These are phyloP conservation scores for Cladosporium oxysporum DNA, from an alignment of 2,329 filamentous ascomycete genomes.

Conservation along the genomic window DNA sequence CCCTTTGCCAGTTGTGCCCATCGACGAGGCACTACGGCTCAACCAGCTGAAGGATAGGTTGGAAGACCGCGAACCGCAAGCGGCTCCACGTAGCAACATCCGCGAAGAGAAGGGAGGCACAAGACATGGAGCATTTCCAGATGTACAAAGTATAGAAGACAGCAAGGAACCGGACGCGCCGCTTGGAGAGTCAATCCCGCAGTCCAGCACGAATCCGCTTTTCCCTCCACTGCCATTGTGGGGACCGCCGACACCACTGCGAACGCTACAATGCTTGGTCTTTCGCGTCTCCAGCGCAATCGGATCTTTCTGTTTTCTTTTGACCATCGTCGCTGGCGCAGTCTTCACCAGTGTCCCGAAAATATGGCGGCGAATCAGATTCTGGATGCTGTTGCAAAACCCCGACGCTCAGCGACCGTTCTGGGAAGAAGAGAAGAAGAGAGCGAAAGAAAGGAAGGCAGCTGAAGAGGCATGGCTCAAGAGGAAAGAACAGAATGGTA, in stretches of 20 bases:
- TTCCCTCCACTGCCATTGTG: conserved; percentile 86
- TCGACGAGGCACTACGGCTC: conserved; percentile 69
- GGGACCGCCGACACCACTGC: conserved; percentile 68
- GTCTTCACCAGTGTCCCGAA: conserved; percentile 66
- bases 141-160: conserved; percentile 35
- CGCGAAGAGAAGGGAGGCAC: conserved; percentile 47
- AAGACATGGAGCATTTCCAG: conserved; percentile 38
- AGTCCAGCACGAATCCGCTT: conserved; percentile 72
- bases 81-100: conserved; percentile 36
- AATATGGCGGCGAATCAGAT: conserved; percentile 52
- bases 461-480: conserved; percentile 64
- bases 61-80: conserved; percentile 41
- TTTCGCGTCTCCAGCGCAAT: conserved; percentile 71
- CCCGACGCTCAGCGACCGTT: conserved; percentile 67
- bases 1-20: conserved; percentile 66
- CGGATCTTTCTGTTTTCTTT: conserved; percentile 75
- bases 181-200: conserved; percentile 53
- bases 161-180: conserved; percentile 47
- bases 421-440: conserved; percentile 67
- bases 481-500: conserved; percentile 44
- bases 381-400: conserved; percentile 60
- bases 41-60: conserved; percentile 62
- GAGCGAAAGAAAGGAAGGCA: conserved; percentile 58
- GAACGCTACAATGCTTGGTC: conserved; percentile 64
- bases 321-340: conserved; percentile 73